Evolutionary conservation across 2,329 filamentous ascomycete genomes (phyloP).

Genomic region (Ceratocystis ficicola): DNA sequence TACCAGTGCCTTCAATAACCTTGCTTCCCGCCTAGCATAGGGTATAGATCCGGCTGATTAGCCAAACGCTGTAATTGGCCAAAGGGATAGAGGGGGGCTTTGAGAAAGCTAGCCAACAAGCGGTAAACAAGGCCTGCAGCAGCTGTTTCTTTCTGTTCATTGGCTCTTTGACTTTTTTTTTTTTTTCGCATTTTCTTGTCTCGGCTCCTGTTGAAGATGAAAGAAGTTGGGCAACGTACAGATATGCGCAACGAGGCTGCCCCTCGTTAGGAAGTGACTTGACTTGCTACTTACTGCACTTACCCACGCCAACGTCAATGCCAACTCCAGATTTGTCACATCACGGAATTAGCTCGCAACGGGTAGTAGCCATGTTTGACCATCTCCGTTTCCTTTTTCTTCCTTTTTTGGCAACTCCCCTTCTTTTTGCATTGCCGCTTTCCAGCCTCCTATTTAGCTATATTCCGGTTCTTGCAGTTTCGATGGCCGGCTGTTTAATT

Average conservation of each 20-base stretch:
- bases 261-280: no score
- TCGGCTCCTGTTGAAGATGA: not conserved
- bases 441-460: not conserved
- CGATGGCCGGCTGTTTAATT: not conserved
- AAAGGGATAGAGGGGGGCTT: not conserved
- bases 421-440: not conserved
- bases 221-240: not conserved
- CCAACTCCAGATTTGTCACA: not conserved
- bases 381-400: not conserved
- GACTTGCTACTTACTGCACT: not conserved
- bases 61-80: not conserved
- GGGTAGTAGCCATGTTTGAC: not conserved
- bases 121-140: not conserved
- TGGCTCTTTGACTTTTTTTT: not conserved
- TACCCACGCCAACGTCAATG: slow-evolving; percentile 5
- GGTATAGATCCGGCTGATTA: not conserved
- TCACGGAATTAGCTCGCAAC: not conserved
- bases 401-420: not conserved
- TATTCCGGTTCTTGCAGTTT: not conserved
- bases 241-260: not conserved
- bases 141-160: not conserved
- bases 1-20: not conserved
- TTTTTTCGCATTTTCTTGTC: not conserved
- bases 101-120: not conserved
- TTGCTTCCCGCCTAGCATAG: slow-evolving; percentile 3